Evolutionary conservation across 768 basidiomycete genomes (phyloP).

Genomic region (Trametes coccinea): DNA sequence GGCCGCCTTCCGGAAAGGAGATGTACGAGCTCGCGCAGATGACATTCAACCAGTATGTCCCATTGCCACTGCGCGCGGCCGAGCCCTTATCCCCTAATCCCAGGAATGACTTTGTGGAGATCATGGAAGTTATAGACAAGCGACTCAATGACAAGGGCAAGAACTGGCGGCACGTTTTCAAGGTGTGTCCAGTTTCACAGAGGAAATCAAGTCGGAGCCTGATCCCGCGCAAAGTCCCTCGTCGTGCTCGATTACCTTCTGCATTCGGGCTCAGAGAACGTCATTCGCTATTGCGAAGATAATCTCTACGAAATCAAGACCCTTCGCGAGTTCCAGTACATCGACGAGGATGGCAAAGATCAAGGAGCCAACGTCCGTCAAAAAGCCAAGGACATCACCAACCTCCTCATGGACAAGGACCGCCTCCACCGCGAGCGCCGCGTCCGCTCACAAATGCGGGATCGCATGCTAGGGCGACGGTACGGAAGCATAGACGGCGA

Average conservation of each 20-base stretch:
- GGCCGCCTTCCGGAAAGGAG: slow-evolving; percentile 93
- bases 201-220: background rate
- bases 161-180: slow-evolving; percentile 99
- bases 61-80: background rate
- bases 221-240: slow-evolving; percentile 54
- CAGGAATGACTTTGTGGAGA: slow-evolving; percentile 91
- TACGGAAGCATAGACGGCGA: slow-evolving; percentile 40
- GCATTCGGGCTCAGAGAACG: slow-evolving; percentile 93
- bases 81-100: background rate
- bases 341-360: slow-evolving; percentile 91
- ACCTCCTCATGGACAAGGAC: slow-evolving; percentile 78
- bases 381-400: slow-evolving; percentile 95
- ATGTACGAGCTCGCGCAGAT: slow-evolving; percentile 97
- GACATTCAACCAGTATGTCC: slow-evolving; percentile 86
- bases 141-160: slow-evolving; percentile 97
- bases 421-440: slow-evolving; percentile 79
- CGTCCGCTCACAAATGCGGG: slow-evolving; percentile 80
- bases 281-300: slow-evolving; percentile 94
- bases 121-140: slow-evolving; percentile 99
- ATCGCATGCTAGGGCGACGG: slow-evolving; percentile 70
- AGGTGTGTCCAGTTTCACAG: slow-evolving; percentile 46
- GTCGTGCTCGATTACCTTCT: slow-evolving; percentile 91
- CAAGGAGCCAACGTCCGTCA: slow-evolving; percentile 94
- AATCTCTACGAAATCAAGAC: slow-evolving; percentile 98
- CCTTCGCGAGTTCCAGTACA: slow-evolving; percentile 93